Evolutionary conservation across 768 basidiomycete genomes (phyloP).

Genomic region (Rhodosporidiobolus odoratus): DNA sequence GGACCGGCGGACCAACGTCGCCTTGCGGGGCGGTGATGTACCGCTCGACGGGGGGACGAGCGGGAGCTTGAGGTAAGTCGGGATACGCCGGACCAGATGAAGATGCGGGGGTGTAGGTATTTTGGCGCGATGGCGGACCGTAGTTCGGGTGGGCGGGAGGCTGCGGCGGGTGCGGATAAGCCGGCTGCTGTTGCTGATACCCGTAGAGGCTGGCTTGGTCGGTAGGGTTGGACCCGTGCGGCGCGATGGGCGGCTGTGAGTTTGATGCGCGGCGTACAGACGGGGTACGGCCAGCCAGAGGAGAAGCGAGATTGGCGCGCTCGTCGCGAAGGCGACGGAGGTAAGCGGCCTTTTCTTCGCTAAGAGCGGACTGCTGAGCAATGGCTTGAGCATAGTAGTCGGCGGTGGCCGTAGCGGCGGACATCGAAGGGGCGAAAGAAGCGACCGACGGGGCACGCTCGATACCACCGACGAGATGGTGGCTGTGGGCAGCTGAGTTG

Average conservation of each 20-base stretch:
- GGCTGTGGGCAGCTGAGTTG: not conserved
- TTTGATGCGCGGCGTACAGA: not conserved
- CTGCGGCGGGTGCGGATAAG: not conserved
- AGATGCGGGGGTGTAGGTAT: not conserved
- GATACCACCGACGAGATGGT: not conserved
- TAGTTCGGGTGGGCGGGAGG: not conserved
- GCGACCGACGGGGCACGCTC: slow-evolving; percentile 24
- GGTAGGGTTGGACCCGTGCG: not conserved
- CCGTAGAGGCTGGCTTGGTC: not conserved
- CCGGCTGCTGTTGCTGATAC: not conserved
- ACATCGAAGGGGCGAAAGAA: slow-evolving; percentile 23
- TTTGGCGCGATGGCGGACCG: not conserved
- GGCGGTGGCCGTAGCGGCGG: slow-evolving; percentile 18
- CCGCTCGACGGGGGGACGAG: not conserved
- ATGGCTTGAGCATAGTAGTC: slow-evolving; percentile 23
- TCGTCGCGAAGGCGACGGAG: slow-evolving; percentile 23
- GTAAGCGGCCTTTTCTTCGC: slow-evolving; percentile 27
- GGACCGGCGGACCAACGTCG: not conserved
- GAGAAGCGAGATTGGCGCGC: not conserved
- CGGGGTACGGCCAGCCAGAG: not conserved
- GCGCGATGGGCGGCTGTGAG: not conserved
- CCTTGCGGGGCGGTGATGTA: not conserved
- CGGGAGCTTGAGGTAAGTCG: too few species aligned
- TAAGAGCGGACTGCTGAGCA: not conserved
- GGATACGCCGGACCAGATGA: not conserved